Evolutionary conservation across 192 early-diverging fungal species (phyloP), one percentile per base, ranked within the genome.

Genomic region (Chytriomyces sp.): DNA sequence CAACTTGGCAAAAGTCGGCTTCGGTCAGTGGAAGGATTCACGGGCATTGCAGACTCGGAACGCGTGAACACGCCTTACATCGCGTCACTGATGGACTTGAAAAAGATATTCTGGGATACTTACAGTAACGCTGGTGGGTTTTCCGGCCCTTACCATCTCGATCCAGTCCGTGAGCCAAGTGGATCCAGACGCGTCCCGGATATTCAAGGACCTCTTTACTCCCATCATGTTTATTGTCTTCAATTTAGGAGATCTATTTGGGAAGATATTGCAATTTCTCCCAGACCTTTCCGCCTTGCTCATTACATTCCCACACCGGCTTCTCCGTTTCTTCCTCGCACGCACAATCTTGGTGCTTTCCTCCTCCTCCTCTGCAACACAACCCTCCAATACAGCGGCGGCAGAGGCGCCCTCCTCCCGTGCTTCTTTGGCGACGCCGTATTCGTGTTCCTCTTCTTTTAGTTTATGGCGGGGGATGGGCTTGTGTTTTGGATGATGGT

Each of bases 301-400:
- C 22, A 58, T 34, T 5, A 62, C 14, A 0, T 37, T 37, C 22
- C 32, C 32, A 37, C 7, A 61, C 34, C 14, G 17, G 5, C 30
- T 49, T 7, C 49, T 65, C 10, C 34, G 26, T 17, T 44, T 65
- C 49, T 41, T 41, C 7, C n/a, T 65, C 8, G 19, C 40, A n/a
- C 63, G 63, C 0, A 19, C 34, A 17, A 17, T 65, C 17, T 65
- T 65, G 40, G 34, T 65, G 8, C 63, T n/a, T n/a, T 41, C 2
- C 39, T 65, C 28, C 33, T 65, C 8, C 22, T 65, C 19, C 25
- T 22, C 63, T 65, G 63, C 63, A 65, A 65, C 31, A 41, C 52
- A 19, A 38, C 63, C 17, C n/a, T n/a, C n/a, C n/a, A n/a, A n/a
- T 49, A 14, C 14, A 49, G 17, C 14, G 17, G 17, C 44, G 44